Evolutionary conservation across 192 early-diverging fungal genomes (phyloP).

Genomic region (Diversispora epigaea): DNA sequence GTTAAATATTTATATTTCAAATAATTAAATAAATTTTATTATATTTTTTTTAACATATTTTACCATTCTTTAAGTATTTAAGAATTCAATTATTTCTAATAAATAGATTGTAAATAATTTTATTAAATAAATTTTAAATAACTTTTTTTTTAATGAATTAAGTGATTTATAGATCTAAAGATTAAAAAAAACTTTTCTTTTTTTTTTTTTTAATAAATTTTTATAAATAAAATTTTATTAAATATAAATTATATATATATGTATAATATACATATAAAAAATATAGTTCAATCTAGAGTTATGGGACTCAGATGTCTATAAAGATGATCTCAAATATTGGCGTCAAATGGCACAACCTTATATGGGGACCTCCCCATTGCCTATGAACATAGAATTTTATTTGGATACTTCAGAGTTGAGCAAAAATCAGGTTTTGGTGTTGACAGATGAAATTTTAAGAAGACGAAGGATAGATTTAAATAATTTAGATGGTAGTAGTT

Average conservation of each 20-base stretch:
- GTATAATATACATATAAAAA: not conserved
- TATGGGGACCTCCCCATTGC: constrained; percentile 49
- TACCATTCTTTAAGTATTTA: not conserved
- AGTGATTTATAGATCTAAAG: not conserved
- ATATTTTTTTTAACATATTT: not conserved
- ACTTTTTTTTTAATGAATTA: not conserved
- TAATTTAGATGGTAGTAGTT: constrained; percentile 29
- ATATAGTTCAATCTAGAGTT: constrained; percentile 80
- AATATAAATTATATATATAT: not conserved
- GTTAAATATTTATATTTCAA: not conserved
- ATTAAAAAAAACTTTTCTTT: constrained; percentile 7
- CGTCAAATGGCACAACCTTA: constrained; percentile 53
- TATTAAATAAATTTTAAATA: not conserved
- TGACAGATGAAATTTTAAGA: constrained; percentile 64
- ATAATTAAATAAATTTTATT: constrained; percentile 2
- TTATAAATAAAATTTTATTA: too few relatives aligned
- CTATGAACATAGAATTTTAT: constrained; percentile 77
- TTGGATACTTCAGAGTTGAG: constrained; percentile 69
- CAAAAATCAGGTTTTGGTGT: constrained; percentile 60
- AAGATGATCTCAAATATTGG: constrained; percentile 82
- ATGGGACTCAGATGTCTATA: constrained; percentile 70
- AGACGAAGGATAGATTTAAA: constrained; percentile 55
- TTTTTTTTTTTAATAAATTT: not conserved
- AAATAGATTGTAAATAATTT: not conserved
- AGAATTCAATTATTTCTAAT: not conserved